These are phyloP conservation scores for Globisporangium uncinulatum DNA, from an alignment of 352 stramenopile genomes.

Conservation along the genomic window DNA sequence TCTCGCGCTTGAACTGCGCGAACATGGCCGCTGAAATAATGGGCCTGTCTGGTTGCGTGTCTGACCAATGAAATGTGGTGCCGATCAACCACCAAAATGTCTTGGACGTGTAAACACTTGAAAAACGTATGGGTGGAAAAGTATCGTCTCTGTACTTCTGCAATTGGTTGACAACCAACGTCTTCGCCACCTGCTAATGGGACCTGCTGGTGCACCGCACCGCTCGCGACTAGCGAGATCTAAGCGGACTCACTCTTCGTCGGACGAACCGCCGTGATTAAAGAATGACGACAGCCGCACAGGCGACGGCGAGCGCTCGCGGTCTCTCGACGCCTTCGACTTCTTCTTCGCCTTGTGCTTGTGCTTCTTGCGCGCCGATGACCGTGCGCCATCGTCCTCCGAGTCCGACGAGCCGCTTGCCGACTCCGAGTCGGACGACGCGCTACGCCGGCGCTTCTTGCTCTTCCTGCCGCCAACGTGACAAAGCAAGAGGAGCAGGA, in stretches of 20 bases:
- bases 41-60: too few relatives aligned
- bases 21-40: slow-evolving; percentile 32
- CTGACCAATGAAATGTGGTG: neutral
- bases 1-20: slow-evolving; percentile 83
- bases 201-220: neutral
- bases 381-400: slow-evolving; percentile 23
- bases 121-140: neutral
- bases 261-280: slow-evolving; percentile 30
- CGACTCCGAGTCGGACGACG: slow-evolving; percentile 40
- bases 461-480: slow-evolving; percentile 38
- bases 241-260: slow-evolving; percentile 2
- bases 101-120: neutral
- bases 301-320: slow-evolving; percentile 46
- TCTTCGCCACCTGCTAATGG: neutral
- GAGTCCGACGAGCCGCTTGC: slow-evolving; percentile 27
- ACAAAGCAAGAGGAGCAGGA: neutral
- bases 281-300: slow-evolving; percentile 92
- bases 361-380: slow-evolving; percentile 28
- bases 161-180: too few relatives aligned
- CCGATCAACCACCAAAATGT: neutral
- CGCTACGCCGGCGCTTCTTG: slow-evolving; percentile 46
- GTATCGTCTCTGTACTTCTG: neutral
- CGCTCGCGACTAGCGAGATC: neutral
- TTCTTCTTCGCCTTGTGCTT: slow-evolving; percentile 48
- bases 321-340: slow-evolving; percentile 38